These are phyloP conservation scores for Dioscorea alata DNA, from an alignment of 106 monocot species.

Conservation along the genomic window DNA sequence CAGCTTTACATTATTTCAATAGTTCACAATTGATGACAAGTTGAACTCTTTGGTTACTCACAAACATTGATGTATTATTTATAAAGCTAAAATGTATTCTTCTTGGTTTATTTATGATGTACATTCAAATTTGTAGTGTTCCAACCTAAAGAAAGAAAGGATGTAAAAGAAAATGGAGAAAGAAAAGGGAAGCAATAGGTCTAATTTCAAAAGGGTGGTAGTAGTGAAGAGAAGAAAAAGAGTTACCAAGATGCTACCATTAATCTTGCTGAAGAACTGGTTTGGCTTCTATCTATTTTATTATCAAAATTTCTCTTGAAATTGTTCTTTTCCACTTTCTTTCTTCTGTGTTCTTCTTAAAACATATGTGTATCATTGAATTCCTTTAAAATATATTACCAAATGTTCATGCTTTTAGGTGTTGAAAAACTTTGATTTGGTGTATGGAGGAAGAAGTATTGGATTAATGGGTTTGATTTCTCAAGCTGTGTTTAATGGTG, in stretches of 20 bases:
- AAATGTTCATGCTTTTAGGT: constrained; percentile 28
- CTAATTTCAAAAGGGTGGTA: constrained; percentile 77
- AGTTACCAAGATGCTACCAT: constrained; percentile 78
- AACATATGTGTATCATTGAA: background rate
- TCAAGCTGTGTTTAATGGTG: constrained; percentile 60
- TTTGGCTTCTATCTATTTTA: constrained; percentile 6
- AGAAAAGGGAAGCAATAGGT: constrained; percentile 8
- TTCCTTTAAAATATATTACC: too few species aligned
- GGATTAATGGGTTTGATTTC: constrained; percentile 64
- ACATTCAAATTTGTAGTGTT: too few species aligned
- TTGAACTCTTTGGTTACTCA: too few species aligned
- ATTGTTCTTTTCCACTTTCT: background rate
- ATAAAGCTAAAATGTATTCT: too few species aligned
- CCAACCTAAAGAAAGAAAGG: constrained; percentile 30
- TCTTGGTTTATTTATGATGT: too few species aligned
- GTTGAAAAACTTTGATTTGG: constrained; percentile 59
- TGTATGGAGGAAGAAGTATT: constrained; percentile 65
- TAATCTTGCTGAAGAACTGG: constrained; percentile 66
- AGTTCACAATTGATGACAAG: too few species aligned
- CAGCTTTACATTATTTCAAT: too few species aligned
- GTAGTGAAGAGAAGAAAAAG: constrained; percentile 74
- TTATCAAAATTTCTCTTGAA: too few species aligned
- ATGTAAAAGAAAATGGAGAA: background rate
- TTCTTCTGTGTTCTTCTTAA: background rate
- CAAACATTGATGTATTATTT: too few species aligned